Evolutionary conservation across 306 rosid genomes (phyloP), one percentile per base, ranked within the genome.

Genomic region (Morella rubra): DNA sequence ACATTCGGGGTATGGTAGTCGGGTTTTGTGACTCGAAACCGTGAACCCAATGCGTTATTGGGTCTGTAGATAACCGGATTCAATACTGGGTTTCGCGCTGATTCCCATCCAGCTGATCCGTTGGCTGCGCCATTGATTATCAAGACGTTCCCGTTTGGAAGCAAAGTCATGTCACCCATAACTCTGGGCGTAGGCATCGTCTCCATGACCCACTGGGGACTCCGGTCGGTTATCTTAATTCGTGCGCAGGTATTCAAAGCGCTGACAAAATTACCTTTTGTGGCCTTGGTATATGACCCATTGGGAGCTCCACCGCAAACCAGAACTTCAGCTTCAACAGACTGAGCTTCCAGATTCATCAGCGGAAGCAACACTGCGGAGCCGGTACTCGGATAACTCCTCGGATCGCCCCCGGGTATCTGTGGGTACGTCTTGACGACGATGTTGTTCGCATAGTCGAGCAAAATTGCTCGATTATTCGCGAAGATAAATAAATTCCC

Each of bases 291-390:
- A 42, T 1, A 83, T 3, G 95, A 69, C 4, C 90, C 91, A 65
- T 51, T 88, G 3, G 88, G 86, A 11, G 97, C 97, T 32, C 97
- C 94, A 27, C 97, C 97, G 18, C 97, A 91, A 0, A 91, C 44
- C 80, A 91, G 72, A 45, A 91, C 97, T 77, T 91, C 97, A 1
- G 91, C 90, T 37, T 71, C 85, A 0, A 77, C 8, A 6, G 0
- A 0, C 42, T 6, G 8, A 0, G 86, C 60, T 22, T 81, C 53
- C 1, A 81, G 24, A 19, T 80, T 87, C 58, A 45, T 83, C 5
- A 92, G 5, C 0, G 97, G 97, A 3, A 91, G 84, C 74, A 91
- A 56, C 16, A 91, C 94, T 1, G 86, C 92, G 0, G 97, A 91
- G 12, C 97, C 97, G 0, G 89, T 83, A 47, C 94, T 91, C 41